Evolutionary conservation across 2,329 filamentous ascomycete genomes (phyloP).

Genomic region (Cytospora schulzeri): DNA sequence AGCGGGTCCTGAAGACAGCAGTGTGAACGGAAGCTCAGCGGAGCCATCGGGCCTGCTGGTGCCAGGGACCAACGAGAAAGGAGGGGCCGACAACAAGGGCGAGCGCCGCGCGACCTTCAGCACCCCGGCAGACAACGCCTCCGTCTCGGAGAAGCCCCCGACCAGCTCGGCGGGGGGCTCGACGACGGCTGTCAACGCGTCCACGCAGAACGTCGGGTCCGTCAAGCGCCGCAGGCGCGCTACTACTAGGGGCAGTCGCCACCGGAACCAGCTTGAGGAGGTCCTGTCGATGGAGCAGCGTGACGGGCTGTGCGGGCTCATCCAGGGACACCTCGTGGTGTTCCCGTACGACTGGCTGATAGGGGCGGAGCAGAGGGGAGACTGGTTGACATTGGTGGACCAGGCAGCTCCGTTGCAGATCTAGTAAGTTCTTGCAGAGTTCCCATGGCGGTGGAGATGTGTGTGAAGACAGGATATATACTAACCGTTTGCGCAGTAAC

Average conservation of each 20-base stretch:
- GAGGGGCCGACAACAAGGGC: constrained; percentile 32
- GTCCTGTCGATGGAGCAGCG: constrained; percentile 75
- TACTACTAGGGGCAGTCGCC: constrained; percentile 68
- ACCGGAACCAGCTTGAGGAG: constrained; percentile 70
- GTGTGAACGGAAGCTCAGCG: constrained; percentile 21
- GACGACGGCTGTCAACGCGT: constrained; percentile 17
- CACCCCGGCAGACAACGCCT: constrained; percentile 41
- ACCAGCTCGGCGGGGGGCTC: constrained; percentile 32
- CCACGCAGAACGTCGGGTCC: constrained; percentile 44
- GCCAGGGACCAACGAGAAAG: constrained; percentile 30
- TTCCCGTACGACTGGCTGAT: constrained; percentile 97
- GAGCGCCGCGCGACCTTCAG: constrained; percentile 60
- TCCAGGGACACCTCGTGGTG: constrained; percentile 85
- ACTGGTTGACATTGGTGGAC: constrained; percentile 97
- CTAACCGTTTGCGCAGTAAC: constrained; percentile 11
- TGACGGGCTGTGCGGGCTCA: constrained; percentile 76
- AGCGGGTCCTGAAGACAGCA: constrained; percentile 31
- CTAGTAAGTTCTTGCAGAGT: constrained; percentile 71
- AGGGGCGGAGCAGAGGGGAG: constrained; percentile 87
- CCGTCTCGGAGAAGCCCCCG: constrained; percentile 40
- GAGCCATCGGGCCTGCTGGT: constrained; percentile 25
- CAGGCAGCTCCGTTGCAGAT: constrained; percentile 95
- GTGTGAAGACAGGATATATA: not conserved
- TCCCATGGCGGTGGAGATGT: not conserved
- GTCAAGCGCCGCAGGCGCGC: constrained; percentile 66